These are phyloP conservation scores for Nitzschia sp. DNA, from an alignment of 108 stramenopile genomes.

Conservation along the genomic window DNA sequence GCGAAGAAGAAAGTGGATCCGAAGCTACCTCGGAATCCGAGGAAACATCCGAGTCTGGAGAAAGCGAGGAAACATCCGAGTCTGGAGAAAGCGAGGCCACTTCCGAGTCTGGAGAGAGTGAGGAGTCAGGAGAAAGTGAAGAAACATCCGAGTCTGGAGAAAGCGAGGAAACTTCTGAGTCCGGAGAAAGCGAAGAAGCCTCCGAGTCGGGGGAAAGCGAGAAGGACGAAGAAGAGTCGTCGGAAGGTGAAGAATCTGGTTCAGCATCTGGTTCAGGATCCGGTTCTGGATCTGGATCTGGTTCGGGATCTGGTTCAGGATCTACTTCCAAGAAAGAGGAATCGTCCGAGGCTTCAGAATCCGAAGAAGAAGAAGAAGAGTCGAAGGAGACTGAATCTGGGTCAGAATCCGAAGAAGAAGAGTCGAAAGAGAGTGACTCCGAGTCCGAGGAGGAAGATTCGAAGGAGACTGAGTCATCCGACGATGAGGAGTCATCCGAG, in stretches of 20 bases:
- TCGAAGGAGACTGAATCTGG: conserved; percentile 6
- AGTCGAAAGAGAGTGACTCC: not conserved
- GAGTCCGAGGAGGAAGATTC: conserved; percentile 8
- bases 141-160: not conserved
- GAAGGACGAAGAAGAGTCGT: not conserved
- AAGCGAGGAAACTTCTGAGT: not conserved
- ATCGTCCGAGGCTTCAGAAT: not conserved
- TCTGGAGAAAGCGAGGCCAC: not conserved
- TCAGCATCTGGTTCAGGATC: not conserved
- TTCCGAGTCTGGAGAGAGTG: not conserved
- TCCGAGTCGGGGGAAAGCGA: conserved; percentile 5
- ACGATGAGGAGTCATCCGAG: conserved; percentile 6
- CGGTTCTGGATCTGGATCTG: conserved; percentile 3
- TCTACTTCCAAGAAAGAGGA: not conserved
- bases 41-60: conserved; percentile 9
- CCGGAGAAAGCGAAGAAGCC: conserved; percentile 5
- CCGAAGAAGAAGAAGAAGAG: conserved; percentile 2
- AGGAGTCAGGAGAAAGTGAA: not conserved
- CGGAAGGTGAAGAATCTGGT: conserved; percentile 7
- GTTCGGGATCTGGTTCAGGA: conserved; percentile 1
- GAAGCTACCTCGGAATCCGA: conserved; percentile 4
- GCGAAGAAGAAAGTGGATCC: conserved; percentile 4
- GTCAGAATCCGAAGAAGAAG: conserved; percentile 4
- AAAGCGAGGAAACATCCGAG: not conserved
- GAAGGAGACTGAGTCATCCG: conserved; percentile 15